These are phyloP conservation scores for Entomortierella chlamydospora DNA, from an alignment of 192 early-diverging fungal species.

Conservation along the genomic window DNA sequence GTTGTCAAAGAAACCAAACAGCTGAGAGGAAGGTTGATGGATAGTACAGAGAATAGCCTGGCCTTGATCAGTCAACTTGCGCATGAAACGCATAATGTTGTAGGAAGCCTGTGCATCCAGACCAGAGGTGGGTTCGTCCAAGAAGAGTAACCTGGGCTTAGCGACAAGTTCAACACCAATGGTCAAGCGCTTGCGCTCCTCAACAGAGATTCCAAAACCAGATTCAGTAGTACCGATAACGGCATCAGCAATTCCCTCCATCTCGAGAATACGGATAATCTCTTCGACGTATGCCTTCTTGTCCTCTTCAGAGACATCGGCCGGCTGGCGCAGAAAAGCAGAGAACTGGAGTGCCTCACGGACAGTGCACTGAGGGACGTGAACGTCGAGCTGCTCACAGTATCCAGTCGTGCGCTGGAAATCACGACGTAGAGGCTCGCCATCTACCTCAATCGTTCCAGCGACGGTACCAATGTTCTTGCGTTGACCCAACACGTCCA, in stretches of 20 bases:
- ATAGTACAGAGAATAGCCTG: constrained; percentile 85
- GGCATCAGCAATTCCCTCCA: constrained; percentile 78
- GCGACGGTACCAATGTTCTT: constrained; percentile 78
- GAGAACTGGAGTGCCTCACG: constrained; percentile 83
- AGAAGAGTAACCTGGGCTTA: constrained; percentile 82
- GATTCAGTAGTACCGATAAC: constrained; percentile 78
- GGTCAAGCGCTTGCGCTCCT: constrained; percentile 89
- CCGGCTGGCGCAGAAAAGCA: constrained; percentile 78
- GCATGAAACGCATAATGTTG: constrained; percentile 81
- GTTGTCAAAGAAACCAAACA: constrained; percentile 90
- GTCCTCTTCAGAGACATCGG: constrained; percentile 69
- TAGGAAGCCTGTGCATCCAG: constrained; percentile 82
- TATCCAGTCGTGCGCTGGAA: constrained; percentile 82
- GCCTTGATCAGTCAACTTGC: constrained; percentile 70
- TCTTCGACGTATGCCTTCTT: constrained; percentile 81
- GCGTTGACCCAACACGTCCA: constrained; percentile 80
- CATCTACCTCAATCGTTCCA: constrained; percentile 79
- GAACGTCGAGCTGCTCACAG: constrained; percentile 88
- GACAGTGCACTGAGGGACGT: constrained; percentile 79
- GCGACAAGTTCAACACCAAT: constrained; percentile 89
- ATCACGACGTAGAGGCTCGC: constrained; percentile 62
- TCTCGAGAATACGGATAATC: constrained; percentile 80
- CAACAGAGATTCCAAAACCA: constrained; percentile 84
- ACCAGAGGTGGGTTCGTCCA: constrained; percentile 93
- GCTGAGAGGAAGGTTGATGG: constrained; percentile 87